These are phyloP conservation scores for Globisporangium nagaii DNA, from an alignment of 352 stramenopile species.

Conservation along the genomic window DNA sequence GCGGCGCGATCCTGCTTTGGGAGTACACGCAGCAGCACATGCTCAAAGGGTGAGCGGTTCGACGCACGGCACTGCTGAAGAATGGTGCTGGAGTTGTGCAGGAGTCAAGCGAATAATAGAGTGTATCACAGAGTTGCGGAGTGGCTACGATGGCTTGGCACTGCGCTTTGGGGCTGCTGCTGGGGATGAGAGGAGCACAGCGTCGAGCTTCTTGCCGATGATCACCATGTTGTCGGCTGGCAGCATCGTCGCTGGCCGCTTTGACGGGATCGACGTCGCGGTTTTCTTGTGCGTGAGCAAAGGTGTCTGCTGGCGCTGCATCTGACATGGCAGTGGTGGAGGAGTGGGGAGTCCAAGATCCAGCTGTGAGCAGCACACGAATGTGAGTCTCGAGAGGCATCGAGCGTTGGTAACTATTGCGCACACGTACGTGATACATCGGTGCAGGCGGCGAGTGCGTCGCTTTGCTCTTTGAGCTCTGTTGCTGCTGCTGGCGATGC, in stretches of 20 bases:
- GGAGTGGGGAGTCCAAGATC: background rate
- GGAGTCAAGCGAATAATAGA: background rate
- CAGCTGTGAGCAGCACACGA: background rate
- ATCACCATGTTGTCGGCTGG: slow-evolving; percentile 6
- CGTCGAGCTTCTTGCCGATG: slow-evolving; percentile 4
- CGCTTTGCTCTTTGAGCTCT: background rate
- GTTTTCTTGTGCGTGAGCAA: background rate
- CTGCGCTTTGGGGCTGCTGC: no score
- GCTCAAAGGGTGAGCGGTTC: no score
- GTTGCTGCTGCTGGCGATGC: slow-evolving; percentile 8
- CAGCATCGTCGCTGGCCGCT: background rate
- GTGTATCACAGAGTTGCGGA: background rate
- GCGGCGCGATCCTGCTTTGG: slow-evolving; percentile 93
- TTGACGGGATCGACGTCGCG: background rate
- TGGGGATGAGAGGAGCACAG: no score
- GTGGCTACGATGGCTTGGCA: no score
- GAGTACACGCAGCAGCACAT: slow-evolving; percentile 93
- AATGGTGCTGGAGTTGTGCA: background rate
- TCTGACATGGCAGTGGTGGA: background rate
- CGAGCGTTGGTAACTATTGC: background rate
- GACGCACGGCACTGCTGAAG: no score
- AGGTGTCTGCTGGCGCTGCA: background rate
- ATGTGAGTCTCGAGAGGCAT: background rate
- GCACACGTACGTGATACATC: background rate
- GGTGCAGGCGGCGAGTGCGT: background rate